Conservation (phyloP, 2,329 filamentous ascomycete species). For the Rutstroemia sp. region DNA sequence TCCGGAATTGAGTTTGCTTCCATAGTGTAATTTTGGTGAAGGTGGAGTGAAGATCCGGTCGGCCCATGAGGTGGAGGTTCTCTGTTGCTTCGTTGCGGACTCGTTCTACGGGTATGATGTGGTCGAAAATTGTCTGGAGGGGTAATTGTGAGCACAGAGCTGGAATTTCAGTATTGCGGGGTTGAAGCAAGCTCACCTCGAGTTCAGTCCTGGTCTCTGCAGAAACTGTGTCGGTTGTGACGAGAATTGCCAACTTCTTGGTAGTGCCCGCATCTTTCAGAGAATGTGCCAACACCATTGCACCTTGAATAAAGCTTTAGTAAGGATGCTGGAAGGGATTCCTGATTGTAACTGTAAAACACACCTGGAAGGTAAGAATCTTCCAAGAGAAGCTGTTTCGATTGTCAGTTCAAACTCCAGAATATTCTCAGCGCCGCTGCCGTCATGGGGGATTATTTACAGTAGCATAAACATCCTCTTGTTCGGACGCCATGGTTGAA, state of each 20-base stretch:
- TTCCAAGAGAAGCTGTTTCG: slow-evolving; percentile 73
- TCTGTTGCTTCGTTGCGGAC: slow-evolving; percentile 69
- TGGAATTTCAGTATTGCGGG: no score
- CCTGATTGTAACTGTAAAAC: slow-evolving; percentile 14
- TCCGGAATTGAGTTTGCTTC: slow-evolving; percentile 83
- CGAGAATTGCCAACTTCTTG: slow-evolving; percentile 78
- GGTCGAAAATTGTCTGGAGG: slow-evolving; percentile 73
- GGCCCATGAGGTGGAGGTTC: slow-evolving; percentile 88
- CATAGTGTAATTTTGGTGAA: slow-evolving; percentile 97
- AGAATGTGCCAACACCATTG: slow-evolving; percentile 88
- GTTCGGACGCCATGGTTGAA: slow-evolving; percentile 32
- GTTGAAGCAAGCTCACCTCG: slow-evolving; percentile 44
- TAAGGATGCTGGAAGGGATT: slow-evolving; percentile 11
- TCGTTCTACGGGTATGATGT: slow-evolving; percentile 75
- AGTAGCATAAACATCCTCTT: slow-evolving; percentile 59
- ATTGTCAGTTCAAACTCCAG: slow-evolving; percentile 9
- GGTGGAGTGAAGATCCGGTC: slow-evolving; percentile 79
- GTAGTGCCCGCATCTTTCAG: slow-evolving; percentile 81
- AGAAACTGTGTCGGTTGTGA: slow-evolving; percentile 74
- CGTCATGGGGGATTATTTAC: slow-evolving; percentile 32
- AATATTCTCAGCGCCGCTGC: slow-evolving; percentile 2
- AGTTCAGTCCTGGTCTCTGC: slow-evolving; percentile 70
- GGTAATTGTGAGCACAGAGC: not conserved
- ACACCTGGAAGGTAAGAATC: slow-evolving; percentile 89
- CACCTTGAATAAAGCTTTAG: slow-evolving; percentile 49